Evolutionary conservation across 768 basidiomycete genomes (phyloP), one percentile per base, ranked within the genome.

Genomic region (Leccinellum rugosiceps): DNA sequence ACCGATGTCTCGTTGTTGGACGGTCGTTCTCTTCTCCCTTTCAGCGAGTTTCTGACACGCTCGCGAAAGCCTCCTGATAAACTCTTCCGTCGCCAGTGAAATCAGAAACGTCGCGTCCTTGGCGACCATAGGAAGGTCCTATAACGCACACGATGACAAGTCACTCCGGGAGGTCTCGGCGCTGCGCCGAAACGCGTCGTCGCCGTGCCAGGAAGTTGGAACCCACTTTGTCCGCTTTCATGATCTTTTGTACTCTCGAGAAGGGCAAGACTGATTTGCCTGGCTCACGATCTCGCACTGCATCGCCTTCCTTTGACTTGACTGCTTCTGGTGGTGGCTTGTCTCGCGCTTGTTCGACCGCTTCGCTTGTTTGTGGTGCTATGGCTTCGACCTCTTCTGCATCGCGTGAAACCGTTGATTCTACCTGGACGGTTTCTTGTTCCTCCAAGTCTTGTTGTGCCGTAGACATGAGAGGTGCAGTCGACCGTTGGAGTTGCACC

Each of bases 71-170:
- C 85, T 80, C 69, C 83, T 85, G 52, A 95, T 87, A 62, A 96
- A 95, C 70, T 92, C 88, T 72, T 96, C 94, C 55, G 94, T 87
- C 6, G 92, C 92, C 26, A 92, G 75, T 21, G 90, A 84, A 47
- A 95, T 86, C 59, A 93, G 72, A 62, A 92, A 85, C 0, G 84
- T 81, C 23, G 91, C 92, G 53, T 95, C 93, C 67, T 78, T 86
- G 11, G 86, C 85, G 5, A 92, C 77, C 43, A 85, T 84, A 0
- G 88, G 85, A 52, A 93, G 80, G 46, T 92, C 90, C 90, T 92
- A 31, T 3, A 31, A 31, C 31, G 10, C 31, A 11, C 4, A 31
- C 31, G 50, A 28, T 31, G 26, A 14, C 46, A 23, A 23, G 44
- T 45, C 21, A 45, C 21, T 15, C 41, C n/a, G 8, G 17, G 8